phyloP scores from a whole-genome alignment of 2,329 filamentous ascomycete species.

The Didymosphaeria variabile region DNA sequence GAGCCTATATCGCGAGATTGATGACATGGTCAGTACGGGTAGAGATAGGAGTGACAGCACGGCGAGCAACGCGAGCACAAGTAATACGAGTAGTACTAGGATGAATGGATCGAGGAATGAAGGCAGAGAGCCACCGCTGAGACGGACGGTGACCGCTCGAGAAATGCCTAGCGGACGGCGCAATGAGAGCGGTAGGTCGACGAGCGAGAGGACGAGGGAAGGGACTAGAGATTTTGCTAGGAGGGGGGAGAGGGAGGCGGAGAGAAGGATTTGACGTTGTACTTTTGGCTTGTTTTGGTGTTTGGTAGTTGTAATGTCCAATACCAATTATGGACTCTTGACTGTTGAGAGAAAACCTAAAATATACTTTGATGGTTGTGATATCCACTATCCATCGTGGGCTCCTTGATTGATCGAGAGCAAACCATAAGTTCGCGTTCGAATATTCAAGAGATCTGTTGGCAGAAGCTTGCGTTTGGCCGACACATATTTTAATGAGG shows the following conservation, averaged over 20 bases:
- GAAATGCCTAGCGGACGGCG: neutral
- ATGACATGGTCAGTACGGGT: constrained; percentile 33
- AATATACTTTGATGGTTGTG: too few relatives aligned
- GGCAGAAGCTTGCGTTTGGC: too few relatives aligned
- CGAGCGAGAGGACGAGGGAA: neutral
- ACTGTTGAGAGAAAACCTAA: neutral
- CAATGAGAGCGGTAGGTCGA: neutral
- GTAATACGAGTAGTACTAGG: neutral
- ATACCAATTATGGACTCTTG: neutral
- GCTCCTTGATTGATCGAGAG: too few relatives aligned
- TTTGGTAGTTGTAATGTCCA: neutral
- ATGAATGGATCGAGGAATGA: constrained; percentile 9
- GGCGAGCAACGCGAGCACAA: neutral
- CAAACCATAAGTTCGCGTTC: too few relatives aligned
- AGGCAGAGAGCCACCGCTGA: constrained; percentile 20
- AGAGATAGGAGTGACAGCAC: constrained; percentile 13
- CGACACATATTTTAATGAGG: too few relatives aligned
- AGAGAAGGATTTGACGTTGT: neutral
- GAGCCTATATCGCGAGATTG: constrained; percentile 38
- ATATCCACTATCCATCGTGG: too few relatives aligned
- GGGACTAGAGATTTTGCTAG: neutral
- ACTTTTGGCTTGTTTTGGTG: too few relatives aligned
- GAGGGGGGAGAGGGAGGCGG: constrained; percentile 6
- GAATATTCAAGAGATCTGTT: too few relatives aligned
- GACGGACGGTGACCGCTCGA: constrained; percentile 17